A percentile compares a stretch with the other conserved stretches of the same genome.
Evolutionary conservation across 306 rosid species (phyloP).

Genomic region (Amphicarpaea edgeworthii): DNA sequence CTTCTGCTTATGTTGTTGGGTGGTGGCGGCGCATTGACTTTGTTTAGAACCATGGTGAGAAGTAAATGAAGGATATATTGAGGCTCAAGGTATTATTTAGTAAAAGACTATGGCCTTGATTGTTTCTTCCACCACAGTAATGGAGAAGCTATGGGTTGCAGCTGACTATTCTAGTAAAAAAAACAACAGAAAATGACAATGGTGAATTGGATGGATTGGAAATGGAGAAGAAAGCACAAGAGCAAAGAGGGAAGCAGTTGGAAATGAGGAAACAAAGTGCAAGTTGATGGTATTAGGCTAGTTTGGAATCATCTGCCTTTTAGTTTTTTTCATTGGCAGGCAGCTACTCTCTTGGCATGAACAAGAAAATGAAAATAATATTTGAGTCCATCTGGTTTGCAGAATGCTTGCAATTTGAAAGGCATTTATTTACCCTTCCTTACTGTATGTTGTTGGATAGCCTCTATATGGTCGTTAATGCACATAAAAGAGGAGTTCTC

Average conservation of each 20-base stretch:
- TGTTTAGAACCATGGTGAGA: constrained; percentile 26
- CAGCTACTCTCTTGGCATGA: neutral
- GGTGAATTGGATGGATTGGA: neutral
- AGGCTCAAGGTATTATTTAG: neutral
- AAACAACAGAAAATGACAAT: neutral
- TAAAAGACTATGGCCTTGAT: neutral
- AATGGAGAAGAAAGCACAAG: neutral
- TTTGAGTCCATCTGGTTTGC: neutral
- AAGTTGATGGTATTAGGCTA: neutral
- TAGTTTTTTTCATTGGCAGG: neutral
- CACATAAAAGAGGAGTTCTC: neutral
- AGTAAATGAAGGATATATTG: constrained; percentile 8
- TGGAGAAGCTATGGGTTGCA: neutral
- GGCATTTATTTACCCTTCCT: neutral
- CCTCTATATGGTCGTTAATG: neutral
- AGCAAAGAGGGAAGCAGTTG: constrained; percentile 11
- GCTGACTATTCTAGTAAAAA: neutral
- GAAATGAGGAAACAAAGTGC: neutral
- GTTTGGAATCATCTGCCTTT: constrained; percentile 1
- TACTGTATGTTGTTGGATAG: neutral
- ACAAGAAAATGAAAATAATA: neutral
- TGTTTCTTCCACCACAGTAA: constrained; percentile 1
- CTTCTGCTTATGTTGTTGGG: constrained; percentile 29
- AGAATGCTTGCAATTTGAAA: constrained; percentile 1
- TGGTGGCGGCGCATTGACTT: neutral